phyloP scores from a whole-genome alignment of 306 rosid species.

The Trifolium pratense region DNA sequence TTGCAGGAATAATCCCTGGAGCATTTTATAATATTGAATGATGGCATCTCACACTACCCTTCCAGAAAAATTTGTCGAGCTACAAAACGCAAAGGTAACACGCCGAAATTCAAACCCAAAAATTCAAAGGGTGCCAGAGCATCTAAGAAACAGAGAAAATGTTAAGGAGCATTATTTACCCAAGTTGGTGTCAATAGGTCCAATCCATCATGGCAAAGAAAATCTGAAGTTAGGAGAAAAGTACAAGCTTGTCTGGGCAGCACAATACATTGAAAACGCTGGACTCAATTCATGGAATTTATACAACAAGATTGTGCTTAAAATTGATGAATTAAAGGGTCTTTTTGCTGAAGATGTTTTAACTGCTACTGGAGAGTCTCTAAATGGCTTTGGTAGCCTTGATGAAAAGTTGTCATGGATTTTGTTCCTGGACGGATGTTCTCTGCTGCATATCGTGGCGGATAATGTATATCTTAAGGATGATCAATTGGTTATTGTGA shows the following conservation, averaged over 20 bases:
- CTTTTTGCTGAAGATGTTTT: not conserved
- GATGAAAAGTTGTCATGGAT: slow-evolving; percentile 1
- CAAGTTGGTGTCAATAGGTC: not conserved
- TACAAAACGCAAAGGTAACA: not conserved
- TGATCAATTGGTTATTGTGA: too few species aligned
- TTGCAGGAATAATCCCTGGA: too few species aligned
- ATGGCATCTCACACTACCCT: not conserved
- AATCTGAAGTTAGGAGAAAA: not conserved
- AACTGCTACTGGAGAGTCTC: too few species aligned
- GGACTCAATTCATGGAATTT: not conserved
- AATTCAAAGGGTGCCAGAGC: not conserved
- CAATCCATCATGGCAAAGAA: not conserved
- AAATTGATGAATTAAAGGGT: not conserved
- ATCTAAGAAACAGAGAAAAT: not conserved
- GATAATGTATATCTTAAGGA: too few species aligned
- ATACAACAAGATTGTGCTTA: not conserved
- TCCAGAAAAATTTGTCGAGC: not conserved
- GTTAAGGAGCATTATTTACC: not conserved
- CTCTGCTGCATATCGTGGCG: slow-evolving; percentile 15
- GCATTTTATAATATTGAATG: too few species aligned
- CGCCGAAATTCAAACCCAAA: not conserved
- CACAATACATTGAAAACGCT: not conserved
- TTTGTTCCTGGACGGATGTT: slow-evolving; percentile 23
- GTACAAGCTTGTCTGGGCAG: not conserved
- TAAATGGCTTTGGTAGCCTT: not conserved